A percentile compares a stretch with the other conserved stretches of the same genome.
These are phyloP conservation scores for Sarcocystis neurona DNA, from an alignment of 169 alveolate species.

Conservation along the genomic window DNA sequence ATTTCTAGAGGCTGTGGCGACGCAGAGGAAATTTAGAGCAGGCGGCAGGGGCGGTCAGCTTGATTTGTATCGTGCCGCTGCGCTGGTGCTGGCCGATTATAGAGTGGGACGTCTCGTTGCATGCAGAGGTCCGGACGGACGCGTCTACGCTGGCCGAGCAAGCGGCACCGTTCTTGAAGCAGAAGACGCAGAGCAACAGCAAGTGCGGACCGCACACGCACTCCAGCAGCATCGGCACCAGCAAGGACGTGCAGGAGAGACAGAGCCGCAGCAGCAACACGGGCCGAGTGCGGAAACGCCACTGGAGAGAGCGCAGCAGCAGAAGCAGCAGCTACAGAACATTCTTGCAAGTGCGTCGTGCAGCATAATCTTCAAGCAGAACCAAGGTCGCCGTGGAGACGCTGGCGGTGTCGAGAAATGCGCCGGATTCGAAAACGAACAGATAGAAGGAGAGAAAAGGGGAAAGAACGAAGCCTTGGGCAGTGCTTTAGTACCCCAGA, in stretches of 20 bases:
- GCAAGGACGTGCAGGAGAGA: not conserved
- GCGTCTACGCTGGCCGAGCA: constrained; percentile 20
- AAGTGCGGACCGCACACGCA: not conserved
- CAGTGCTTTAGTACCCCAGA: too few relatives aligned
- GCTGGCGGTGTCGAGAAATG: too few relatives aligned
- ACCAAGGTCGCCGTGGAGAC: too few relatives aligned
- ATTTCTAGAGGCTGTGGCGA: constrained; percentile 81
- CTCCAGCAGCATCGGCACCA: constrained; percentile 9
- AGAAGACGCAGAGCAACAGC: constrained; percentile 9
- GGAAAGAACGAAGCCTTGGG: too few relatives aligned
- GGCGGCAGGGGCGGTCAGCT: constrained; percentile 94
- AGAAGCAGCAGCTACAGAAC: not conserved
- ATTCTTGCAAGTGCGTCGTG: too few relatives aligned
- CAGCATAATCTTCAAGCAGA: too few relatives aligned
- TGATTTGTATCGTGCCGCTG: constrained; percentile 94
- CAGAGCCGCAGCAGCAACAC: not conserved
- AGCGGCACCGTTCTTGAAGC: too few relatives aligned
- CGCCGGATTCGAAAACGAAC: too few relatives aligned
- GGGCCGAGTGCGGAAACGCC: not conserved
- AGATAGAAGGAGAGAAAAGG: too few relatives aligned
- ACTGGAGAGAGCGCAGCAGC: not conserved
- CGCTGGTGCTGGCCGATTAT: constrained; percentile 92
- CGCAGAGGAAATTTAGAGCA: constrained; percentile 77
- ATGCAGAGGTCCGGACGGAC: constrained; percentile 49
- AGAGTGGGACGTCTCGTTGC: constrained; percentile 92